phyloP scores from a whole-genome alignment of 805 yeast species.

The Candida incommunis region DNA sequence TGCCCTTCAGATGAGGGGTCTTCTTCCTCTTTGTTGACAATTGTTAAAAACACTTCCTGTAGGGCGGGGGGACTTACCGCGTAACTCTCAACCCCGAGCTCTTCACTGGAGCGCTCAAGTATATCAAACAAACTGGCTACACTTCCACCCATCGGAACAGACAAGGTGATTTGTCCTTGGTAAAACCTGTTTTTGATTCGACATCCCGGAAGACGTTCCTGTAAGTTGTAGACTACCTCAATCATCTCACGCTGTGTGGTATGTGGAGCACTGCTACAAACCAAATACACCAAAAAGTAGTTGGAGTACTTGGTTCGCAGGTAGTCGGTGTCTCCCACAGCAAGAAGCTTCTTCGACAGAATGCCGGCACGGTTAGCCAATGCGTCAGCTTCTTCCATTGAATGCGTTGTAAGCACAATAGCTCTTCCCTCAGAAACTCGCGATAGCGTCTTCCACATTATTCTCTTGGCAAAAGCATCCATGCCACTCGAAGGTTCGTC shows the following conservation, averaged over 20 bases:
- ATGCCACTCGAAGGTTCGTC: slow-evolving; percentile 26
- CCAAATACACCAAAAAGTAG: slow-evolving; percentile 18
- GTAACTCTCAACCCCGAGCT: slow-evolving; percentile 16
- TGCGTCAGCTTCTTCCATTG: slow-evolving; percentile 27
- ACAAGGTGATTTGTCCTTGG: slow-evolving; percentile 20
- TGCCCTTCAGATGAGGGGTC: too few relatives aligned
- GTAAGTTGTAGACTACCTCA: slow-evolving; percentile 13
- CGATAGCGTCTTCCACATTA: slow-evolving; percentile 24
- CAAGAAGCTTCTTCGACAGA: slow-evolving; percentile 18
- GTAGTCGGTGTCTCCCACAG: slow-evolving; percentile 19
- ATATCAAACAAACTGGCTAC: slow-evolving; percentile 7
- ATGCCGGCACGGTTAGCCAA: slow-evolving; percentile 22
- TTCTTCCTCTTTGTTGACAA: slow-evolving; percentile 18
- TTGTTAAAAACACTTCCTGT: slow-evolving; percentile 21
- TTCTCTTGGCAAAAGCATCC: slow-evolving; percentile 25
- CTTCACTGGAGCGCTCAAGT: slow-evolving; percentile 8
- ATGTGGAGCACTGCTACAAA: slow-evolving; percentile 16
- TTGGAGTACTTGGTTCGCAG: slow-evolving; percentile 18
- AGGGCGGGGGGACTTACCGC: slow-evolving; percentile 19
- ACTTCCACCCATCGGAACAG: slow-evolving; percentile 12
- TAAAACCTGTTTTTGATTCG: slow-evolving; percentile 17
- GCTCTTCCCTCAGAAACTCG: slow-evolving; percentile 19
- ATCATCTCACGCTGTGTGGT: slow-evolving; percentile 16
- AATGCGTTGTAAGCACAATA: slow-evolving; percentile 23
- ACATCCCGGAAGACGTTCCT: slow-evolving; percentile 14